phyloP scores from a whole-genome alignment of 352 stramenopile genomes.

The Phytophthora litchii region DNA sequence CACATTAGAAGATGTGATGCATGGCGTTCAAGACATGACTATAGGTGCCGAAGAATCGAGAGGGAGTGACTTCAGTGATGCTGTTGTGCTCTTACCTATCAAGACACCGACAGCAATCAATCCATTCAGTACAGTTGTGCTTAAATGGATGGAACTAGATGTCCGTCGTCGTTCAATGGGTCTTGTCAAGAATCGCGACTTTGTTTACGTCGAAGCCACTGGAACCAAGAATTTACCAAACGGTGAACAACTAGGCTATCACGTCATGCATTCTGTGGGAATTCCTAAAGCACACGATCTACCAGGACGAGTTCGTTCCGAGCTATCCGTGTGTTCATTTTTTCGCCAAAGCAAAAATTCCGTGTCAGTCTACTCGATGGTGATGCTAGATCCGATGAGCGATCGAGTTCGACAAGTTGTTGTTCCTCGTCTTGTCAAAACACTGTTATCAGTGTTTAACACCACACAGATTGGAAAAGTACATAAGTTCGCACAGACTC shows the following conservation, averaged over 20 bases:
- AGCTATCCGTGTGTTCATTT: constrained; percentile 41
- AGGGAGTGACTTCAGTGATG: constrained; percentile 34
- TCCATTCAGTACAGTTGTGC: constrained; percentile 35
- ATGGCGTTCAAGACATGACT: constrained; percentile 28
- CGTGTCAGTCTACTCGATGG: constrained; percentile 34
- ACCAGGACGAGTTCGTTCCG: constrained; percentile 38
- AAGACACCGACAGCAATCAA: constrained; percentile 40
- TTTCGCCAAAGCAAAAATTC: constrained; percentile 35
- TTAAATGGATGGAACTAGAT: constrained; percentile 45
- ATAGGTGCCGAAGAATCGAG: neutral
- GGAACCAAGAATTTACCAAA: constrained; percentile 33
- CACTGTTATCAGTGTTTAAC: constrained; percentile 28
- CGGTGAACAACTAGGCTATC: constrained; percentile 48
- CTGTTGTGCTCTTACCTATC: constrained; percentile 39
- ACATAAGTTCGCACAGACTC: constrained; percentile 24
- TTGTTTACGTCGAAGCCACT: constrained; percentile 51
- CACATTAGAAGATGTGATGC: constrained; percentile 44
- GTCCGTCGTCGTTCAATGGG: constrained; percentile 39
- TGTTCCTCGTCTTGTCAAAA: constrained; percentile 28
- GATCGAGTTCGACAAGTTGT: constrained; percentile 25
- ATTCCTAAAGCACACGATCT: constrained; percentile 38
- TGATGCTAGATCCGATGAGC: constrained; percentile 31
- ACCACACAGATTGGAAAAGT: constrained; percentile 11
- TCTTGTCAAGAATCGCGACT: constrained; percentile 48
- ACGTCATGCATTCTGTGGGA: constrained; percentile 60